Evolutionary conservation across 2,329 filamentous ascomycete species (phyloP), one percentile per base, ranked within the genome.

Genomic region (Chrysoporthe puriensis): DNA sequence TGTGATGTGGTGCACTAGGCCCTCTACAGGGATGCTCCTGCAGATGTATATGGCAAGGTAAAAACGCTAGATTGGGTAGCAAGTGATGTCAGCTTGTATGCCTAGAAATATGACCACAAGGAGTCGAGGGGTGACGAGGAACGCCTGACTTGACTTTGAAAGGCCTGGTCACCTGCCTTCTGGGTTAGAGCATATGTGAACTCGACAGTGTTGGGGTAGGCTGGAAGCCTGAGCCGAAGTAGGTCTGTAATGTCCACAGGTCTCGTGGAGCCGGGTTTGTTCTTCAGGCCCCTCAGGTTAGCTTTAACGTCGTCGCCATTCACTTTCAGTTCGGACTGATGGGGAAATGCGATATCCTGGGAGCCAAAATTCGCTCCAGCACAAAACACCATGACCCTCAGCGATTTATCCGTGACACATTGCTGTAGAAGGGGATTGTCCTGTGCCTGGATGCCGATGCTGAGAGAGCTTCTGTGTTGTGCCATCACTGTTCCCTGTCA

Each of bases 201-300:
- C 67, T 91, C 88, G 69, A 99, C 82, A 62, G 84, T 88, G 76
- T 98, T 98, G 64, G 82, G 81, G 75, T 95, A 96, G 56, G 85
- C 84, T 21, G 84, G 75, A 13, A 89, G 86, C 71, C 87, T 89
- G 42, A 92, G 86, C 21, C 90, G 88, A 58, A 98, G 82, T 69
- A 88, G 85, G 71, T 86, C 83, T 8, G 96, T 99, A 70, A 99
- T 91, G 79, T 99, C 96, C 59, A 93, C 94, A 8, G 96, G 96
- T 74, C 93, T 90, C 52, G 96, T 99, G 57, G 96, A 96, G 32
- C 96, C 96, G 7, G 95, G 93, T 78, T 96, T 97, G 78, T 97
- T 97, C 80, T 99, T 99, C 70, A 99, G 80, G 4, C 96, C 96
- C 72, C 96, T 91, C 72, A 97, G 85, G 77, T 98, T 99, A n/a